Conservation (phyloP, 768 basidiomycete genomes). For the Rhizopogon vesiculosus region DNA sequence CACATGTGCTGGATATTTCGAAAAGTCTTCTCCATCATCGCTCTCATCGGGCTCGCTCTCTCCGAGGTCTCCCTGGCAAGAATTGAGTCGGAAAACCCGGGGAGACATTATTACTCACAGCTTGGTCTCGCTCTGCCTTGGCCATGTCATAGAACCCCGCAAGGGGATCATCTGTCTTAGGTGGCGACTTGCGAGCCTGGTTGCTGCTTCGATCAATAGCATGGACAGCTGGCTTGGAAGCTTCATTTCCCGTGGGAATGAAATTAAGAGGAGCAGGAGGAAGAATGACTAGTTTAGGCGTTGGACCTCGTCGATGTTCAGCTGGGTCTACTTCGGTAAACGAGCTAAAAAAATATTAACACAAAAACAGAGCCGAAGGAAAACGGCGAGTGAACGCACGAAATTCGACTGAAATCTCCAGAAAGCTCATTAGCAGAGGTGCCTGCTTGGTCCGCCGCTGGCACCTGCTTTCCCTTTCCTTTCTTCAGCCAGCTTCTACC, state of each 20-base stretch:
- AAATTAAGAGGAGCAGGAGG: constrained; percentile 22
- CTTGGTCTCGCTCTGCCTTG: constrained; percentile 39
- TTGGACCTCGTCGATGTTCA: not conserved
- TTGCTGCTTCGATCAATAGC: not conserved
- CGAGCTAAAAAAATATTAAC: not conserved
- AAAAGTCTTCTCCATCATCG: constrained; percentile 16
- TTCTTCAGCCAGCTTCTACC: constrained; percentile 24
- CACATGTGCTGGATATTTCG: constrained; percentile 9
- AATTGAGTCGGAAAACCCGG: constrained; percentile 16
- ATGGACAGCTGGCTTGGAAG: not conserved
- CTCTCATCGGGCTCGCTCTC: constrained; percentile 31
- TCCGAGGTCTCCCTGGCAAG: constrained; percentile 30
- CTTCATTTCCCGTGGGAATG: not conserved
- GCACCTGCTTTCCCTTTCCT: constrained; percentile 1
- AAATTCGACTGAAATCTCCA: constrained; percentile 40
- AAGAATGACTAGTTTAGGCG: constrained; percentile 10
- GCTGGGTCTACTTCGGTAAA: not conserved
- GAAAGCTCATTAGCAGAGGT: constrained; percentile 6
- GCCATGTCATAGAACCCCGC: constrained; percentile 62
- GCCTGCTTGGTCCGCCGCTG: not conserved
- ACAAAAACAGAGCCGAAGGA: not conserved
- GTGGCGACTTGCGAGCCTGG: constrained; percentile 19
- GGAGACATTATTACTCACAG: constrained; percentile 25
- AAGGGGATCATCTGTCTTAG: constrained; percentile 45
- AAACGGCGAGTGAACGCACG: constrained; percentile 30